These are phyloP conservation scores for Zalaria obscura DNA, from an alignment of 2,329 filamentous ascomycete species.

Conservation along the genomic window DNA sequence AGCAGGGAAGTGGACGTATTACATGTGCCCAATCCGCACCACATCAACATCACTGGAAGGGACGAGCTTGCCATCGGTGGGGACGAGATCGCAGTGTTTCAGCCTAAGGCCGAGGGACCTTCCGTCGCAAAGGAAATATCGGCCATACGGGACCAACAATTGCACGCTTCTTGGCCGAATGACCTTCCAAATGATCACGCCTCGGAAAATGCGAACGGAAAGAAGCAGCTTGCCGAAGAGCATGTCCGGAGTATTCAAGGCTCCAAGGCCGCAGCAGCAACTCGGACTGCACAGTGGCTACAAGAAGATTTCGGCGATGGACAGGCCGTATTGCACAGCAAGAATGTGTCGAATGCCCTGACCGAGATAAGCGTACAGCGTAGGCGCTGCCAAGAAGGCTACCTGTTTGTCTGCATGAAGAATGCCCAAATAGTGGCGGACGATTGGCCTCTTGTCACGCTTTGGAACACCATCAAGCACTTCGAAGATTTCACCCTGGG, in stretches of 20 bases:
- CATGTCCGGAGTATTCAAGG: slow-evolving; percentile 2
- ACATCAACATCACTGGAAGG: slow-evolving; percentile 27
- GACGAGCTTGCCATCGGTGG: slow-evolving; percentile 21
- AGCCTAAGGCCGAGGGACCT: slow-evolving; percentile 1
- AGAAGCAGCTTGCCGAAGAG: slow-evolving; percentile 1
- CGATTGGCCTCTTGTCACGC: slow-evolving; percentile 59
- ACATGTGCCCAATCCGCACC: slow-evolving; percentile 29
- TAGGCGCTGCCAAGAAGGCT: slow-evolving; percentile 42
- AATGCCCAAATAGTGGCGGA: slow-evolving; percentile 57
- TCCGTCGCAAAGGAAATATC: slow-evolving; percentile 4
- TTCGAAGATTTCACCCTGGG: slow-evolving; percentile 48
- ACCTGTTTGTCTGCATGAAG: slow-evolving; percentile 42
- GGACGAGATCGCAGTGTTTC: slow-evolving; percentile 2
- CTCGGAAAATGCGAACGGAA: not conserved
- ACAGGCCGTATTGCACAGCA: slow-evolving; percentile 1
- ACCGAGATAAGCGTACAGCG: slow-evolving; percentile 22
- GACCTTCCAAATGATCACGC: not conserved
- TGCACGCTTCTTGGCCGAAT: not conserved
- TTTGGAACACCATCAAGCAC: slow-evolving; percentile 68
- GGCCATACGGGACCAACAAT: slow-evolving; percentile 1
- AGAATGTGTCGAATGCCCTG: slow-evolving; percentile 5
- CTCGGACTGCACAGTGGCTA: slow-evolving; percentile 4
- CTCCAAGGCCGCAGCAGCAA: not conserved
- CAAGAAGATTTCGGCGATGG: not conserved
- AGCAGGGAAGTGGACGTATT: slow-evolving; percentile 36